These are phyloP conservation scores for Suillus luteus DNA, from an alignment of 768 basidiomycete species.

Conservation along the genomic window DNA sequence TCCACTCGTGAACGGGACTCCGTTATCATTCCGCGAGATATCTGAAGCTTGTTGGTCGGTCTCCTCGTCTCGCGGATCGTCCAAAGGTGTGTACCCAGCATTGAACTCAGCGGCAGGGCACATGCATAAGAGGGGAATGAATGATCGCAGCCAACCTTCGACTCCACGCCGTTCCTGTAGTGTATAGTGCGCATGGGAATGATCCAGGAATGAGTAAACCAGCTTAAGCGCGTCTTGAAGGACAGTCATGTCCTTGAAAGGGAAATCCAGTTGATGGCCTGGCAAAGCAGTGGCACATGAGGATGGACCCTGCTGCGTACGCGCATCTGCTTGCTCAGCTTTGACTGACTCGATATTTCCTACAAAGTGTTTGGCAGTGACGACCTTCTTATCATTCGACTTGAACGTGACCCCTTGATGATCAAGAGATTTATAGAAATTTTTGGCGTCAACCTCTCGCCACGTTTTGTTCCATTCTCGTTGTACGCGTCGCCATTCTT, in stretches of 20 bases:
- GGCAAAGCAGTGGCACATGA: conserved; percentile 48
- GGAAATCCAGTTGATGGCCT: conserved; percentile 76
- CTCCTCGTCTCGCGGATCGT: conserved; percentile 44
- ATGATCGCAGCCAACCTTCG: conserved; percentile 81
- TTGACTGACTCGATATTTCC: conserved; percentile 74
- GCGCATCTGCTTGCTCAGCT: conserved; percentile 52
- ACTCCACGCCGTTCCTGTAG: conserved; percentile 76
- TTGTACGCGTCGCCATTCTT: conserved; percentile 94
- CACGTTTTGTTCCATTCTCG: conserved; percentile 96
- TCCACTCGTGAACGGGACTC: conserved; percentile 50
- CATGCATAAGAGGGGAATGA: conserved; percentile 83
- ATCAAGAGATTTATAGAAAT: conserved; percentile 97
- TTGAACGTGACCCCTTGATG: conserved; percentile 96
- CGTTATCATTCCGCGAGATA: conserved; percentile 22
- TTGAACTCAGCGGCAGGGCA: conserved; percentile 67
- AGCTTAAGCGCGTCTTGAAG: conserved; percentile 89
- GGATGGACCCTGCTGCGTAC: conserved; percentile 31
- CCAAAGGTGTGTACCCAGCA: conserved; percentile 58
- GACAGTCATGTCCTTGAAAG: conserved; percentile 75
- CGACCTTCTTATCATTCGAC: conserved; percentile 90
- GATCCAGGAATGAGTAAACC: conserved; percentile 89
- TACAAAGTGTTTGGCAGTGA: conserved; percentile 83
- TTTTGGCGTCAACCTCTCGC: conserved; percentile 95
- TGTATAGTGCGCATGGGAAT: conserved; percentile 75
- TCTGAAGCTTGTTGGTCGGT: conserved; percentile 29